These are phyloP conservation scores for Rosa lucieae DNA, from an alignment of 306 rosid genomes.

Conservation along the genomic window DNA sequence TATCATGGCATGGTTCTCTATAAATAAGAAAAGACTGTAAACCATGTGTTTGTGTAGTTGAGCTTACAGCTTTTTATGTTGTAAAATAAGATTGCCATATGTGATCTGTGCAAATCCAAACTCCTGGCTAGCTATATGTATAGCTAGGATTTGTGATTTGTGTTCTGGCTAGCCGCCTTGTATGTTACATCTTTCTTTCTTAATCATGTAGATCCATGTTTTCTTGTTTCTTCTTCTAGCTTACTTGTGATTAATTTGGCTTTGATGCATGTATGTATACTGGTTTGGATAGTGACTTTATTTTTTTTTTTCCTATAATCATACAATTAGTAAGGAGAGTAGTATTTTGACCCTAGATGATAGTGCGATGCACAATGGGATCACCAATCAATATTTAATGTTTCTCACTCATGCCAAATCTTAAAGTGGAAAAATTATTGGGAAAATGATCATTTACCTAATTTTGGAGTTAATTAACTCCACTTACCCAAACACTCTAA, in stretches of 20 bases:
- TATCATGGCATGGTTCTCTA: background rate
- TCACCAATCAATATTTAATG: no score
- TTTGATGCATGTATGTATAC: background rate
- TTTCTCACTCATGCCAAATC: no score
- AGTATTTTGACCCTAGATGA: no score
- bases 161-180: background rate
- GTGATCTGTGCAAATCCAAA: conserved; percentile 13
- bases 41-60: background rate
- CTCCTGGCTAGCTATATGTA: background rate
- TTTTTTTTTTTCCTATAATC: no score
- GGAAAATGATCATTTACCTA: no score
- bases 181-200: background rate
- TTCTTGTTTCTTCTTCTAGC: background rate
- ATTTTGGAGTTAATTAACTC: no score
- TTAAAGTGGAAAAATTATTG: no score
- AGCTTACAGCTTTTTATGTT: background rate
- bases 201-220: background rate
- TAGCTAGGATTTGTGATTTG: background rate
- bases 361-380: no score
- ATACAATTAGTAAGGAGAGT: background rate
- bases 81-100: background rate
- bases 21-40: background rate
- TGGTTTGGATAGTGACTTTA: background rate
- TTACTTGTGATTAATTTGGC: background rate
- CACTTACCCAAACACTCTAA: no score